Evolutionary conservation across 176 grass and related monocot genomes (phyloP).

Genomic region (Phyllostachys edulis): DNA sequence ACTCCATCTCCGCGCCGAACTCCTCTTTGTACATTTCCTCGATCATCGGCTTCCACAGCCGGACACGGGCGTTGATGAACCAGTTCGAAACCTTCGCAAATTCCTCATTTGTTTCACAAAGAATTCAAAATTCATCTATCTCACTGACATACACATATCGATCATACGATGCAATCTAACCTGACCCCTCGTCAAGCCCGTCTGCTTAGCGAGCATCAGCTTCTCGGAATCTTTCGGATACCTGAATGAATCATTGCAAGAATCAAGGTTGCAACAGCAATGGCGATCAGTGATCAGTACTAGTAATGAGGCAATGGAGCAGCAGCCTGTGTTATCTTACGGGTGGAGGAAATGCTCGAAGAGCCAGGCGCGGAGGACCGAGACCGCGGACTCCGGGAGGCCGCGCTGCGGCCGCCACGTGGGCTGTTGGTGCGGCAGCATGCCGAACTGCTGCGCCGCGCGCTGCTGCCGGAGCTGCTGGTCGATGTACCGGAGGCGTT

Average conservation of each 20-base stretch:
- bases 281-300: neutral
- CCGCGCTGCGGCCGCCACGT: conserved; percentile 69
- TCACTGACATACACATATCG: neutral
- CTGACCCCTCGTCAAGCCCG: conserved; percentile 75
- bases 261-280: neutral
- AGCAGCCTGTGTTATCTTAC: conserved; percentile 14
- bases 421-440: conserved; percentile 49
- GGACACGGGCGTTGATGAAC: conserved; percentile 83
- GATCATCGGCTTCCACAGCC: conserved; percentile 99
- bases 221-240: conserved; percentile 86
- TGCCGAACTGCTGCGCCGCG: conserved; percentile 77
- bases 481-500: conserved; percentile 72
- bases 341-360: conserved; percentile 87
- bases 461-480: conserved; percentile 80
- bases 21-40: conserved; percentile 97
- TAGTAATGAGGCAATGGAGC: neutral
- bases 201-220: conserved; percentile 68
- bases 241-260: conserved; percentile 26
- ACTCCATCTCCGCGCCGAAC: conserved; percentile 58
- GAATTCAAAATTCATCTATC: neutral
- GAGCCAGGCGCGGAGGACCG: conserved; percentile 73
- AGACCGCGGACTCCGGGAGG: conserved; percentile 73
- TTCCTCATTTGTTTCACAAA: neutral
- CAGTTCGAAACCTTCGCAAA: conserved; percentile 63
- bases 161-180: conserved; percentile 31